These are phyloP conservation scores for Diaporthe citri DNA, from an alignment of 2,329 filamentous ascomycete genomes.

Conservation along the genomic window DNA sequence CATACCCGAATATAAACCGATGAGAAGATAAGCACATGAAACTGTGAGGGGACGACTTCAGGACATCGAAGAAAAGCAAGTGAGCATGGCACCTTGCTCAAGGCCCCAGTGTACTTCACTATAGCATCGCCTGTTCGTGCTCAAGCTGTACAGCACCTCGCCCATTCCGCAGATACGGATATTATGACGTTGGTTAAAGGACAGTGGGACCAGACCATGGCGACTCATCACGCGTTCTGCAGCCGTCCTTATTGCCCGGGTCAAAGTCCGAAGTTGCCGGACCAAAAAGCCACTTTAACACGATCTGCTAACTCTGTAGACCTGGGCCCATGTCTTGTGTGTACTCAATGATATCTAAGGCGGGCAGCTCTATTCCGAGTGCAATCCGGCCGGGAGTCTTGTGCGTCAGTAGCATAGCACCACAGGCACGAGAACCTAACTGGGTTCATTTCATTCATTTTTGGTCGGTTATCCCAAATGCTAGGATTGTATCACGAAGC, in stretches of 20 bases:
- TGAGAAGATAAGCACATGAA: not conserved
- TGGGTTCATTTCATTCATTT: conserved; percentile 39
- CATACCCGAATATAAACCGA: too few species aligned
- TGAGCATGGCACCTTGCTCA: too few species aligned
- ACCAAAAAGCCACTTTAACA: not conserved
- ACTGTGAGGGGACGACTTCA: not conserved
- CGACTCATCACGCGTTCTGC: not conserved
- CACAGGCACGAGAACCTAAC: not conserved
- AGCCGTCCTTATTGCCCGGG: not conserved
- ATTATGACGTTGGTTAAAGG: not conserved
- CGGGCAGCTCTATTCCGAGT: not conserved
- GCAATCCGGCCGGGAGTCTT: not conserved
- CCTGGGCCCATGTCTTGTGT: not conserved
- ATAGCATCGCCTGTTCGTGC: too few species aligned
- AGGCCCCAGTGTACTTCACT: not conserved
- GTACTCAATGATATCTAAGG: too few species aligned
- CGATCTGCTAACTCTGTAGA: not conserved
- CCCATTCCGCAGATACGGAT: not conserved
- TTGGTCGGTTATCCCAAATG: conserved; percentile 37
- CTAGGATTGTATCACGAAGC: conserved; percentile 33
- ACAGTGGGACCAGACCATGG: not conserved
- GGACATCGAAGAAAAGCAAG: not conserved
- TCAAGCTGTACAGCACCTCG: not conserved
- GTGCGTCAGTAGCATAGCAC: not conserved
- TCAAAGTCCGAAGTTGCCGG: not conserved